phyloP scores from a whole-genome alignment of 495 filamentous ascomycete genomes.

The Penicillium simplicissimum region DNA sequence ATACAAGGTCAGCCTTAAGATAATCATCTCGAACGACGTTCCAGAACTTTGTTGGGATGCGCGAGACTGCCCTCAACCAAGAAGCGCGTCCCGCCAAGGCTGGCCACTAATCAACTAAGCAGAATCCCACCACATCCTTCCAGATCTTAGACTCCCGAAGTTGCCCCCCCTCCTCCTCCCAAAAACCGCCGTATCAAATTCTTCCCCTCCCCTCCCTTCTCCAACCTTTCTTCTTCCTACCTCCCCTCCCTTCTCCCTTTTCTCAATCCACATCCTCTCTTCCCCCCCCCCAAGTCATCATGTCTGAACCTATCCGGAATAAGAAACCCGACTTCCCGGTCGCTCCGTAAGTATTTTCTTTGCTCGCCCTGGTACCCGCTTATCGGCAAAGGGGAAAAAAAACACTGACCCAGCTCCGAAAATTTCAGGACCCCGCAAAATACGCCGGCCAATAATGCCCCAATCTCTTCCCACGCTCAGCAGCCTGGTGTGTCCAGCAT shows the following conservation, averaged over 20 bases:
- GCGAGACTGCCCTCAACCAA: slow-evolving; percentile 40
- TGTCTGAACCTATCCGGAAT: slow-evolving; percentile 91
- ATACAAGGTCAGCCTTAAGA: not conserved
- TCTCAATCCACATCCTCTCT: slow-evolving; percentile 18
- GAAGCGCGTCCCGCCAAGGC: slow-evolving; percentile 48
- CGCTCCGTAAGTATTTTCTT: slow-evolving; percentile 69
- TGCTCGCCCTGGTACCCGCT: slow-evolving; percentile 17
- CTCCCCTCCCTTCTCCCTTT: slow-evolving; percentile 8
- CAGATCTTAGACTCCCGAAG: slow-evolving; percentile 25
- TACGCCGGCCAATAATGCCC: slow-evolving; percentile 89
- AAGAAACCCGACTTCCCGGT: slow-evolving; percentile 80
- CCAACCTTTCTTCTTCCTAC: slow-evolving; percentile 26
- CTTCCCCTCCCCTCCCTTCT: slow-evolving; percentile 36
- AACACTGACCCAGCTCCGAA: slow-evolving; percentile 24
- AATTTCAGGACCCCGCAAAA: slow-evolving; percentile 84
- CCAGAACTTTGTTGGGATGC: slow-evolving; percentile 41
- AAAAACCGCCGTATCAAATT: slow-evolving; percentile 37
- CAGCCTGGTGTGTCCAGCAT: slow-evolving; percentile 94
- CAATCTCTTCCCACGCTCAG: slow-evolving; percentile 96
- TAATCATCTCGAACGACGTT: not conserved
- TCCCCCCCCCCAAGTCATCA: slow-evolving; percentile 41
- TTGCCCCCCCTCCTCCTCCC: slow-evolving; percentile 29
- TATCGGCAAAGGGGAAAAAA: slow-evolving; percentile 19
- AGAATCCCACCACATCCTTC: slow-evolving; percentile 44
- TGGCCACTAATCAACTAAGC: slow-evolving; percentile 29